Evolutionary conservation across 257 asterid genomes (phyloP).

Genomic region (Fraxinus pennsylvanica): DNA sequence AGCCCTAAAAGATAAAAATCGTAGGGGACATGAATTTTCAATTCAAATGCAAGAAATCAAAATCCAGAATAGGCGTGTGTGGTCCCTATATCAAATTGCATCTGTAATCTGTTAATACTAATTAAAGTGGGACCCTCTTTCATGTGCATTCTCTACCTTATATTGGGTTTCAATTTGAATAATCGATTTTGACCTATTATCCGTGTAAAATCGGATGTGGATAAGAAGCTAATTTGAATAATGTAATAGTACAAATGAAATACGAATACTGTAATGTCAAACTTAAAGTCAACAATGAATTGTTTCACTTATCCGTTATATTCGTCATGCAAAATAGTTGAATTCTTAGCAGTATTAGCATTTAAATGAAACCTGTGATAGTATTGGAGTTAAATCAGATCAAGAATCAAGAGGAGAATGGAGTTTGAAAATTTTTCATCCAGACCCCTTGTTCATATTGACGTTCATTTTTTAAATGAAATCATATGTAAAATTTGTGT

Average conservation of each 20-base stretch:
- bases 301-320: too few species aligned
- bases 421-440: not conserved
- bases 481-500: too few species aligned
- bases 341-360: too few species aligned
- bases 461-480: too few species aligned
- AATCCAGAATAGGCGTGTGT: slow-evolving; percentile 14
- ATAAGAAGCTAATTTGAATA: not conserved
- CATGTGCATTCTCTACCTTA: slow-evolving; percentile 17
- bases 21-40: not conserved
- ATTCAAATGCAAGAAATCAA: slow-evolving; percentile 23
- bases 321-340: too few species aligned
- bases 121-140: slow-evolving; percentile 24
- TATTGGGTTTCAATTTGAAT: slow-evolving; percentile 5
- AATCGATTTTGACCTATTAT: not conserved
- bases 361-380: too few species aligned
- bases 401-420: not conserved
- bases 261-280: not conserved
- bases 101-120: slow-evolving; percentile 26
- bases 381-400: too few species aligned
- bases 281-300: not conserved
- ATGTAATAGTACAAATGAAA: not conserved
- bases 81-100: slow-evolving; percentile 31
- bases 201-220: not conserved
- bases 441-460: too few species aligned
- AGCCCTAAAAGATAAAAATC: slow-evolving; percentile 4